Base-by-base conservation (phyloP, 2,329 filamentous ascomycete species). In the Diaporthe citrichinensis region DNA sequence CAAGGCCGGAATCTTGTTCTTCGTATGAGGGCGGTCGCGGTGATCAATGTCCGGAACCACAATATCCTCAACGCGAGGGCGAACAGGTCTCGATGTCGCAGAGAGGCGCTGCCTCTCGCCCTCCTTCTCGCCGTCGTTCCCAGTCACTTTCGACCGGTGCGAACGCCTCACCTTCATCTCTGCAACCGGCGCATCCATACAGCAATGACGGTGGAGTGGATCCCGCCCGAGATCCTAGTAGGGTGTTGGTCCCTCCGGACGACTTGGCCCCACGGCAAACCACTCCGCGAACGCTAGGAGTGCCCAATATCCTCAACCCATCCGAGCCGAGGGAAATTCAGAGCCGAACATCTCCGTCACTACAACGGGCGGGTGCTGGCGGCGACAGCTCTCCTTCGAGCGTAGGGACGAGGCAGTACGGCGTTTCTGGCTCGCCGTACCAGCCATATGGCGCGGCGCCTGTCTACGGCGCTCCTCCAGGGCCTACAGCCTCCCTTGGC, bases 41-140 rank as follows among this genome's bases (percentile, higher is more conserved):
- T 79, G 82, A 87, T 91, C 90, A 87, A 92, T 92, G 90, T 89
- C 84, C 87, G 84, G 87, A 86, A 86, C 85, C 84, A 85, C 84
- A 84, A 84, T 86, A 85, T 85, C 84, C 85, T 82, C 85, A 84
- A 84, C 83, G 85, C 83, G 85, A 84, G 87, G 88, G 89, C 87
- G 89, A 90, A 85, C 87, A 87, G 88, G 85, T 85, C 86, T 88
- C 90, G 86, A 92, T 92, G 91, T 92, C 90, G 86, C 89, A 91
- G 87, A 88, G 87, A 86, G 88, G 87, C 81, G 84, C 87, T 87
- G 86, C 86, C 84, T 85, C 89, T 88, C 87, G 85, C 83, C 87
- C 89, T 87, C 84, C 86, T 83, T 89, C 89, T 84, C 88, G 85
- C 81, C 86, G 84, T 79, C 83, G 85, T 78, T 86, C 87, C 78